These are phyloP conservation scores for Talaromyces sp. DNA, from an alignment of 2,329 filamentous ascomycete genomes.

Conservation along the genomic window DNA sequence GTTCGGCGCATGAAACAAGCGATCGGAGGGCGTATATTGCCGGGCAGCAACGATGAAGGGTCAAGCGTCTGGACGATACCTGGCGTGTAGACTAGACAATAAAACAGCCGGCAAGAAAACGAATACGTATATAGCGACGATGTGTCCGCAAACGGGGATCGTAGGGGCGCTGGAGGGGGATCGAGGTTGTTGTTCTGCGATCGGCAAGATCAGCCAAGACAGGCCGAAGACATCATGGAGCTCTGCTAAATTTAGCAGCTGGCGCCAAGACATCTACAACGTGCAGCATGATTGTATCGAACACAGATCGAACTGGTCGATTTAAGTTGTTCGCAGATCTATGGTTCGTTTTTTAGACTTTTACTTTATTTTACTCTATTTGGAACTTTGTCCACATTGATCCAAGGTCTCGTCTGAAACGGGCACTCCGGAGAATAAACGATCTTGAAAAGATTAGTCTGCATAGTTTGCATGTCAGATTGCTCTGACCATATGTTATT, in stretches of 20 bases:
- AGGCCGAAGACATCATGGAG: background rate
- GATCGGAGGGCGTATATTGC: background rate
- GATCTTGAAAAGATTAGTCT: background rate
- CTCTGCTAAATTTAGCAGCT: background rate
- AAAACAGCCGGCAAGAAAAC: background rate
- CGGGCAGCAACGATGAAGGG: background rate
- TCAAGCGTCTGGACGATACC: background rate
- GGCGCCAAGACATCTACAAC: background rate
- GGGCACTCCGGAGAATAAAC: no score
- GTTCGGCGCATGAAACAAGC: background rate
- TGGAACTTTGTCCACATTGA: background rate
- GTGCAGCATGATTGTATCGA: background rate
- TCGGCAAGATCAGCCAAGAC: background rate
- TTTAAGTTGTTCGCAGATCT: background rate
- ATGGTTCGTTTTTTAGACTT: background rate
- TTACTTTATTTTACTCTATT: background rate
- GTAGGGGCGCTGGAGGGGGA: background rate
- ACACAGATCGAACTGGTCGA: background rate
- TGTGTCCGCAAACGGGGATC: background rate
- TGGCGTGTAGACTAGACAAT: background rate
- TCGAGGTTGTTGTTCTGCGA: background rate
- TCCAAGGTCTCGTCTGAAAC: background rate
- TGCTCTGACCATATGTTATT: background rate
- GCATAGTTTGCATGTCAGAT: background rate
- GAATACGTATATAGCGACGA: background rate